These are phyloP conservation scores for Dothidotthia symphoricarpi DNA, from an alignment of 2,329 filamentous ascomycete genomes.

Conservation along the genomic window DNA sequence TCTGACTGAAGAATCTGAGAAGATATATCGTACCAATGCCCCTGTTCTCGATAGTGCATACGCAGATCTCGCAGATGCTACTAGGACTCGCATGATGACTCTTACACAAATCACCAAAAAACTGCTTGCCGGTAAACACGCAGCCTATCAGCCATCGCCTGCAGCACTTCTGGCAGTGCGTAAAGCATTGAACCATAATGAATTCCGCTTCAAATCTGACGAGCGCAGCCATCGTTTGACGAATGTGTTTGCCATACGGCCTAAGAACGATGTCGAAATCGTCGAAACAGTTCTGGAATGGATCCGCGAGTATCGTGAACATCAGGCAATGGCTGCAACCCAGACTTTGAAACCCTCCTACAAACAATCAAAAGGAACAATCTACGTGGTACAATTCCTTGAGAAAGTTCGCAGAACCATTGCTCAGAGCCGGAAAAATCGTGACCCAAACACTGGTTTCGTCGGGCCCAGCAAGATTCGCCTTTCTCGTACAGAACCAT, in stretches of 20 bases:
- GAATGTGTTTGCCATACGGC: slow-evolving; percentile 63
- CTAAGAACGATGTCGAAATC: slow-evolving; percentile 54
- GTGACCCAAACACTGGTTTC: slow-evolving; percentile 34
- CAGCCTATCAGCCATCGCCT: slow-evolving; percentile 30
- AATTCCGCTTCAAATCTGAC: slow-evolving; percentile 61
- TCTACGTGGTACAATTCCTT: slow-evolving; percentile 42
- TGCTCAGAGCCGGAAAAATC: slow-evolving; percentile 39
- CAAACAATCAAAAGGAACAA: slow-evolving; percentile 17
- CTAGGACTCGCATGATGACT: slow-evolving; percentile 48
- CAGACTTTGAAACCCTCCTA: not conserved
- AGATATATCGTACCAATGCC: slow-evolving; percentile 50
- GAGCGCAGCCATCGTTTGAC: slow-evolving; percentile 51
- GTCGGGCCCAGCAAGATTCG: slow-evolving; percentile 42
- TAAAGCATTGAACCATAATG: slow-evolving; percentile 59
- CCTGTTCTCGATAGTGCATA: slow-evolving; percentile 52
- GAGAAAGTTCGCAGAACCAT: slow-evolving; percentile 44
- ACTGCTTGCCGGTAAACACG: slow-evolving; percentile 35
- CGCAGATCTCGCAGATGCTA: slow-evolving; percentile 45
- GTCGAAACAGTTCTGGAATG: slow-evolving; percentile 53
- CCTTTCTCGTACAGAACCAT: slow-evolving; percentile 15
- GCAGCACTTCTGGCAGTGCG: slow-evolving; percentile 69
- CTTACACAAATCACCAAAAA: slow-evolving; percentile 48
- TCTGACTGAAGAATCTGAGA: slow-evolving; percentile 48
- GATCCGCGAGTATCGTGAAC: slow-evolving; percentile 56
- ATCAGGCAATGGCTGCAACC: slow-evolving; percentile 36